Conservation (phyloP, 495 filamentous ascomycete genomes). For the Aspergillus baeticus region DNA sequence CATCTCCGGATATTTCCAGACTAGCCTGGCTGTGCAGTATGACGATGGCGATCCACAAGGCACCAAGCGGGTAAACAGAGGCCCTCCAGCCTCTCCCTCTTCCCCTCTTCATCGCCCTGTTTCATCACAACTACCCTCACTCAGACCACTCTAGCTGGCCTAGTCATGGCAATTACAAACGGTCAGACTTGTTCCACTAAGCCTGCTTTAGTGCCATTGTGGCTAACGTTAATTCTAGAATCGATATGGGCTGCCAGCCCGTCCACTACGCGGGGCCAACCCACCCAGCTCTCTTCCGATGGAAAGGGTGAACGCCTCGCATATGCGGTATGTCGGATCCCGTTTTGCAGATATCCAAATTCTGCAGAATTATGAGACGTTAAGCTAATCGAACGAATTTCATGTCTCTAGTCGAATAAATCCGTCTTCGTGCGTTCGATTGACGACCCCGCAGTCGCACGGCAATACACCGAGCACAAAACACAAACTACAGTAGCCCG, state of each 20-base stretch:
- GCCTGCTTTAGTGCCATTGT: neutral
- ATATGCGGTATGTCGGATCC: conserved; percentile 70
- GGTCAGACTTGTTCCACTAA: conserved; percentile 22
- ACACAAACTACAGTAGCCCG: conserved; percentile 85
- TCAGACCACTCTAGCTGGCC: conserved; percentile 8
- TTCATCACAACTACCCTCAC: conserved; percentile 4
- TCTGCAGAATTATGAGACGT: neutral
- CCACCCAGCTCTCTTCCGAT: conserved; percentile 88
- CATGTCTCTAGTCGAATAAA: conserved; percentile 76
- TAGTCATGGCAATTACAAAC: conserved; percentile 46
- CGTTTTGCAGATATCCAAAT: neutral
- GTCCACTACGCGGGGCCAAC: conserved; percentile 79
- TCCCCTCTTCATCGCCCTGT: conserved; percentile 6
- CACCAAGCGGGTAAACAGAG: conserved; percentile 12
- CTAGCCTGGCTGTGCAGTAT: neutral
- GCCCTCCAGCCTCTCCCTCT: conserved; percentile 7
- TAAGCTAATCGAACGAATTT: conserved; percentile 13
- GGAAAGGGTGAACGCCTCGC: conserved; percentile 89
- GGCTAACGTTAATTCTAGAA: conserved; percentile 40
- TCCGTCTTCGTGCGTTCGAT: conserved; percentile 92
- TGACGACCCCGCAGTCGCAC: conserved; percentile 76
- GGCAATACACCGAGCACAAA: conserved; percentile 90
- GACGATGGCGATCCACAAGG: conserved; percentile 4
- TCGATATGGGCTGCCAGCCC: conserved; percentile 75
- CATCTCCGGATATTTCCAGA: no score